A percentile compares a stretch with the other conserved stretches of the same genome.
phyloP scores from a whole-genome alignment of 108 stramenopile species.

The Phaeodactylum tricornutum region DNA sequence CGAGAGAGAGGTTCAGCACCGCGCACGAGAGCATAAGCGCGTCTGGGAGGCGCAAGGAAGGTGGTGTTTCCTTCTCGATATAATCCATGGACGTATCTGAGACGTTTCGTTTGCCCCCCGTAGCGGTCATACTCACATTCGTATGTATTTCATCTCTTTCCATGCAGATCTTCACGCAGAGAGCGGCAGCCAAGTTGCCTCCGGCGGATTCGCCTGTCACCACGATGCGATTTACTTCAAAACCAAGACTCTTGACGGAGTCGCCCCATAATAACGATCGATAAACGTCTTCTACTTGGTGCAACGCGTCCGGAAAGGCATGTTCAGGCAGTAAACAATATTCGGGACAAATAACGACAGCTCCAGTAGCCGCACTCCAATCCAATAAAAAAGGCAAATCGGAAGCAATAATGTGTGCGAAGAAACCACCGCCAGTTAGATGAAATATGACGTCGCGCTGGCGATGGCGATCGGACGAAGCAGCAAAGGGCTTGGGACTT shows the following conservation, averaged over 20 bases:
- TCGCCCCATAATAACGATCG: constrained; percentile 39
- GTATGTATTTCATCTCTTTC: no score
- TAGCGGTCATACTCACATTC: no score
- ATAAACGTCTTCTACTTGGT: constrained; percentile 45
- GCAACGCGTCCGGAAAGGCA: constrained; percentile 55
- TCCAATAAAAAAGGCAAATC: constrained; percentile 73
- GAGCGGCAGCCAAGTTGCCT: constrained; percentile 66
- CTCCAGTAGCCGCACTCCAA: constrained; percentile 63
- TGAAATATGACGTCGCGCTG: constrained; percentile 68
- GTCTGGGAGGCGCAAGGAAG: constrained; percentile 37
- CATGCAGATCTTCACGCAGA: constrained; percentile 55
- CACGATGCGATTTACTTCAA: constrained; percentile 54
- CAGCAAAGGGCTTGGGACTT: constrained; percentile 15
- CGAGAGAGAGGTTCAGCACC: constrained; percentile 57
- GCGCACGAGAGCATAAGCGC: constrained; percentile 74
- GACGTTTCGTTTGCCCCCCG: neutral
- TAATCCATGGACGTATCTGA: no score
- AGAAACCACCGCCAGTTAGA: constrained; percentile 75
- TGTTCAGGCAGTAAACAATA: constrained; percentile 68
- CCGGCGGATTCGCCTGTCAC: constrained; percentile 77
- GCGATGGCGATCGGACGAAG: constrained; percentile 13
- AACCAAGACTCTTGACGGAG: constrained; percentile 46
- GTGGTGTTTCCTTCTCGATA: no score
- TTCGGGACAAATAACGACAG: constrained; percentile 76
- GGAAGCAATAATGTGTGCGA: constrained; percentile 73